Conservation (phyloP, 805 yeast genomes). For the Metschnikowia lunata region DNA sequence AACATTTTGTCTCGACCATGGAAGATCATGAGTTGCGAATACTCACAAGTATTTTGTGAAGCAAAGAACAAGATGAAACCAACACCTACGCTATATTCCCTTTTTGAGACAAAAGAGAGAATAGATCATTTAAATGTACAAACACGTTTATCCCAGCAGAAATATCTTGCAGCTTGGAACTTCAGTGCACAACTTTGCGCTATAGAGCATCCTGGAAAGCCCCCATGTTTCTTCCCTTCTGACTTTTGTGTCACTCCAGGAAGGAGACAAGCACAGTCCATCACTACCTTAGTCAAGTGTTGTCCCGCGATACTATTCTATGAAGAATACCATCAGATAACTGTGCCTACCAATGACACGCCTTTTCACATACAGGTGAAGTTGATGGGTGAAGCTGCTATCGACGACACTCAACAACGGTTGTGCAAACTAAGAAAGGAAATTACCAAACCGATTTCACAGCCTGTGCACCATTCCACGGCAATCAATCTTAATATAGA, state of each 20-base stretch:
- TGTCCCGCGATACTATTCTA: slow-evolving; percentile 11
- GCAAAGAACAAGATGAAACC: not conserved
- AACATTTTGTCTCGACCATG: no score
- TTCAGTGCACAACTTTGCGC: slow-evolving; percentile 12
- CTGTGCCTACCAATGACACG: not conserved
- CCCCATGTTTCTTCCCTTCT: slow-evolving; percentile 14
- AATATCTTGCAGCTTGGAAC: slow-evolving; percentile 11
- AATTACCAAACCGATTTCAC: not conserved
- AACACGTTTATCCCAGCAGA: not conserved
- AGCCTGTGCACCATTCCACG: no score
- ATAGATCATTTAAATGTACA: slow-evolving; percentile 1
- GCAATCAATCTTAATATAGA: no score
- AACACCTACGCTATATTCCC: slow-evolving; percentile 5
- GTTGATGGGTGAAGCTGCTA: not conserved
- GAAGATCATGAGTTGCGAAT: no score
- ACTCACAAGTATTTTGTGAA: no score
- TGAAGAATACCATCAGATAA: slow-evolving; percentile 5
- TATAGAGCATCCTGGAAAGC: slow-evolving; percentile 7
- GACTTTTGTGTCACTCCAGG: slow-evolving; percentile 11
- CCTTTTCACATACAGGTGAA: not conserved
- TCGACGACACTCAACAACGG: not conserved
- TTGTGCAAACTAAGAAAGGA: not conserved
- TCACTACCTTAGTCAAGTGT: not conserved
- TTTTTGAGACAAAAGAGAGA: slow-evolving; percentile 5
- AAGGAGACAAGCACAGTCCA: slow-evolving; percentile 1